Evolutionary conservation across 2,329 filamentous ascomycete genomes (phyloP), one percentile per base, ranked within the genome.

Genomic region (Apiospora malaysiana): DNA sequence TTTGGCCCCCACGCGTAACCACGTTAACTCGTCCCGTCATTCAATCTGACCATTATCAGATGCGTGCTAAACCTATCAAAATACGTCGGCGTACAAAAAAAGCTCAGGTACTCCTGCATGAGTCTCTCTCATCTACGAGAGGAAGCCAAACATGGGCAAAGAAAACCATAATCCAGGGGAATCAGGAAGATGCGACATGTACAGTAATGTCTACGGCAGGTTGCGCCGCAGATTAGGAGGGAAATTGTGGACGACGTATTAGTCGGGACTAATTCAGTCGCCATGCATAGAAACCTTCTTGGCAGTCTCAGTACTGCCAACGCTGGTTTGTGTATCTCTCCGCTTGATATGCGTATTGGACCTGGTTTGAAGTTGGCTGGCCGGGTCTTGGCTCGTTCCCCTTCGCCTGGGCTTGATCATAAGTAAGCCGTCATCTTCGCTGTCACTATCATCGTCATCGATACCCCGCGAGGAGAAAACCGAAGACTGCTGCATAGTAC

Each of bases 251-350:
- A 40, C 9, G 9, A 63, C 16, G 18, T 40, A 8, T 21, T 40
- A 63, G 27, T 32, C 5, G 56, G 12, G 56, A 18, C 18, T n/a
- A 4, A 14, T 40, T 40, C 27, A 68, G 2, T 68, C 67, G 21
- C n/a, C 32, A 21, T 56, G 67, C n/a, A 68, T 37, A 10, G 81
- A 73, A 23, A 89, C 77, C 77, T 89, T 90, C 81, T 90, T 91
- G 49, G 89, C 89, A 59, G 89, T 91, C 75, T 91, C 89, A 1
- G 88, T 90, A 76, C 89, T 91, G 43, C 86, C 87, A 40, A 88
- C 86, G 74, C 88, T 90, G 1, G 86, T 87, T 74, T 90, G 89
- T 0, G 89, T 91, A 74, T 89, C 87, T 43, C 89, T 85, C 70
- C 89, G 83, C 72, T 81, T 82, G 2, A 84, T 80, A 65, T 81